Base-by-base conservation (phyloP, 257 asterid species). In the Solanum microdontum region DNA sequence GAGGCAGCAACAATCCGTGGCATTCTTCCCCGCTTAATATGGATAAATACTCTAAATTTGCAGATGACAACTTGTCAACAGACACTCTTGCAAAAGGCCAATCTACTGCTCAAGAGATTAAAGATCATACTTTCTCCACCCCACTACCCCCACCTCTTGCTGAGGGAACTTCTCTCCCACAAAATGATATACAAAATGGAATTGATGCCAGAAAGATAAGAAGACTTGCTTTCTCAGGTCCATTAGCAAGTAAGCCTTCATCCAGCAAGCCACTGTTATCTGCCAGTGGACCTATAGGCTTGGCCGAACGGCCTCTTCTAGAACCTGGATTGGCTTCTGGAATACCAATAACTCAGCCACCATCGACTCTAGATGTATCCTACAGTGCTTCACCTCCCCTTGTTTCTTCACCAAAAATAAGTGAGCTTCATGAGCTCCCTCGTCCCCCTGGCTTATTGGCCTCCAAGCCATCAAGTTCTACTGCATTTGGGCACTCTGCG, bases 371-470 rank as follows among this genome's bases (percentile, higher is more conserved):
- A 40, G 91, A 87, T 84, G 90, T 89, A 28, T 51, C 97, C 84
- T 93, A 86, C 68, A 95, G 90, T 88, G 94, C 93, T 68, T 91
- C 95, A 34, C 98, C 95, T 89, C 90, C 98, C 36, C 94, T 89
- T 86, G 90, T 87, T 82, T 92, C 99, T 83, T 95, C 98, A 64
- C 98, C 98, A 33, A 94, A 89, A 77, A 91, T 94, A 83, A 95
- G 94, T 45, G 99, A 97, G 93, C 99, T 97, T 84, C 99, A 97
- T 79, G 98, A 95, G 91, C 99, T 97, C 76, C 99, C 99, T 32
- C 95, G 97, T 86, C 99, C 99, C 4, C 99, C 99, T n/a, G 98
- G 93, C 87, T 88, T 93, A 87, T 90, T 91, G 24, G 85, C 87
- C 88, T 74, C 90, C 90, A 94, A 93, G 92, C 93, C 95, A 10